phyloP scores from a whole-genome alignment of 768 basidiomycete species.

The Epithele typhae region DNA sequence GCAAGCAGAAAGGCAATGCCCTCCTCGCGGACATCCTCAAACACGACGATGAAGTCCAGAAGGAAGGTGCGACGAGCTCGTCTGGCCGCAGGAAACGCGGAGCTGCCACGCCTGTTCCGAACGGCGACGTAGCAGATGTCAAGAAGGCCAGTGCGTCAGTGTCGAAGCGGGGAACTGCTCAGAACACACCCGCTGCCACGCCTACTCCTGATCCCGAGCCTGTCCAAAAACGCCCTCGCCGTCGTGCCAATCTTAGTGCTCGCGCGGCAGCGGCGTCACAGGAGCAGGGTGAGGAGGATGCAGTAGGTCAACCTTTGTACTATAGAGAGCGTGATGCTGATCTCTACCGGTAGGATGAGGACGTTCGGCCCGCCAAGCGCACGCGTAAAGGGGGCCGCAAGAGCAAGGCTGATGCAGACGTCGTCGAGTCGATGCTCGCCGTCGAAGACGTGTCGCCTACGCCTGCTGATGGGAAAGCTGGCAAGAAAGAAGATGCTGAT shows the following conservation, averaged over 20 bases:
- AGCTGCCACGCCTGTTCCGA: slow-evolving; percentile 1
- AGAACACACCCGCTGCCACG: slow-evolving; percentile 37
- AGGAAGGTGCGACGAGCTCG: slow-evolving; percentile 14
- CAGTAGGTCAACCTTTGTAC: too few species aligned
- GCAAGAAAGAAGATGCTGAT: too few species aligned
- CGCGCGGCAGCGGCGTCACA: slow-evolving; percentile 25
- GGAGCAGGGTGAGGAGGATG: slow-evolving; percentile 12
- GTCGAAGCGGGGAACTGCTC: slow-evolving; percentile 35
- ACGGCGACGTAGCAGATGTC: slow-evolving; percentile 1
- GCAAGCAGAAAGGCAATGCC: slow-evolving; percentile 79
- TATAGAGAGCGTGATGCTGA: not conserved
- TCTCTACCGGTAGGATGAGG: slow-evolving; percentile 21
- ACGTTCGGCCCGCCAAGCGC: slow-evolving; percentile 30
- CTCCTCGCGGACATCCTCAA: slow-evolving; percentile 76
- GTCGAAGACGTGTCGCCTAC: slow-evolving; percentile 23
- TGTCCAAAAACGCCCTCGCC: slow-evolving; percentile 40
- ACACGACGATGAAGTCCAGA: slow-evolving; percentile 51
- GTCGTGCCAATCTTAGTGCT: slow-evolving; percentile 31
- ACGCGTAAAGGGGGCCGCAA: slow-evolving; percentile 28
- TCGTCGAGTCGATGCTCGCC: slow-evolving; percentile 1
- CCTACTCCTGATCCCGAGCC: slow-evolving; percentile 71
- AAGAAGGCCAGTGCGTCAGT: slow-evolving; percentile 19
- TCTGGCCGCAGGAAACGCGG: slow-evolving; percentile 10
- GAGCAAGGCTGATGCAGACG: slow-evolving; percentile 25
- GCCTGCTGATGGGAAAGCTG: slow-evolving; percentile 19